Conservation (phyloP, 768 basidiomycete genomes). For the Mycena belliarum region DNA sequence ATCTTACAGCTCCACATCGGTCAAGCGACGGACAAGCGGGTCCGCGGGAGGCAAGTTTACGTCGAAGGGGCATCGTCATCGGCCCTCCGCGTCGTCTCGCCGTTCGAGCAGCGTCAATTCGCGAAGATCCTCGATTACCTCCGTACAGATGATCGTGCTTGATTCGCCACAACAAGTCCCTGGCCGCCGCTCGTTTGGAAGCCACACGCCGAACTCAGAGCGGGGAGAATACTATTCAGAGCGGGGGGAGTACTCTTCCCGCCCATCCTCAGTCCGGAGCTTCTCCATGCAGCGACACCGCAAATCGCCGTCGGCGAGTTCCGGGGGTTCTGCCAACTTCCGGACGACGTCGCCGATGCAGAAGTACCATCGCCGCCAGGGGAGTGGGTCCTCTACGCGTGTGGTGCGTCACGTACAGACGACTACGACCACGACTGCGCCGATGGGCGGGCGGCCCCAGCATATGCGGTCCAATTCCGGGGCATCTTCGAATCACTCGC, state of each 20-base stretch:
- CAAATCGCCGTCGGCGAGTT: constrained; percentile 78
- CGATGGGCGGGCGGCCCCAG: constrained; percentile 32
- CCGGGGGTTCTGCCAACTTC: constrained; percentile 64
- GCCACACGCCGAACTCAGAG: constrained; percentile 88
- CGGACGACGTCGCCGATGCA: constrained; percentile 81
- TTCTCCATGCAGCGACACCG: constrained; percentile 64
- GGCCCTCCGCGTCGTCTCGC: constrained; percentile 76
- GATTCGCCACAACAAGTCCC: constrained; percentile 66
- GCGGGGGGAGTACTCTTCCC: constrained; percentile 70
- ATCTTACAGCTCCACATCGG: constrained; percentile 33
- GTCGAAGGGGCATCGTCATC: constrained; percentile 53
- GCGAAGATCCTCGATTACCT: constrained; percentile 58
- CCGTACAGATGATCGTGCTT: constrained; percentile 51
- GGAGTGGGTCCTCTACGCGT: constrained; percentile 81
- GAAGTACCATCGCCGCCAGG: constrained; percentile 74
- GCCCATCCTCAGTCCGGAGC: constrained; percentile 87
- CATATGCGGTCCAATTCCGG: constrained; percentile 78
- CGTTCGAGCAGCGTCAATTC: constrained; percentile 93
- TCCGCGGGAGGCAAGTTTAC: constrained; percentile 31
- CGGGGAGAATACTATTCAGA: constrained; percentile 79
- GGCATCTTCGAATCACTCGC: constrained; percentile 76
- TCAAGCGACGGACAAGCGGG: constrained; percentile 55
- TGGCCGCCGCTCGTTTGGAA: constrained; percentile 71
- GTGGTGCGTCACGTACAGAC: constrained; percentile 69
- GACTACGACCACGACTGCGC: constrained; percentile 27